Conservation (phyloP, 306 rosid species). For the Inga leiocalycina region DNA sequence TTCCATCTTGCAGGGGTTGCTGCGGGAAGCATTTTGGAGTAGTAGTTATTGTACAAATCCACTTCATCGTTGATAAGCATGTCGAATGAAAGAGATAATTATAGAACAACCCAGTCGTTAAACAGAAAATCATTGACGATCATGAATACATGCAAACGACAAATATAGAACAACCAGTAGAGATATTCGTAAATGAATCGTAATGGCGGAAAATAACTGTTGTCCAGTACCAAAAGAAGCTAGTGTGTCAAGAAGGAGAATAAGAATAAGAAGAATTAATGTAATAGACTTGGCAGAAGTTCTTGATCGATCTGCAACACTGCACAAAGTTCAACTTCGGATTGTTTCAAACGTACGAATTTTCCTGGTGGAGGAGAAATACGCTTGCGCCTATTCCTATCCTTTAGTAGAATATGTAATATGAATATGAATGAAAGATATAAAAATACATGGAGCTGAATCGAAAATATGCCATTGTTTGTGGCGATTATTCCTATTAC, state of each 20-base stretch:
- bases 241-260: too few species aligned
- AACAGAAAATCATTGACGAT: not conserved
- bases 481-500: not conserved
- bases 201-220: not conserved
- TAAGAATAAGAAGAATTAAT: too few species aligned
- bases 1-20: slow-evolving; percentile 52
- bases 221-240: too few species aligned
- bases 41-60: too few species aligned
- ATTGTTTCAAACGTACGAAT: not conserved
- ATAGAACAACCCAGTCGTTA: not conserved
- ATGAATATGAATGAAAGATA: not conserved
- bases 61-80: not conserved
- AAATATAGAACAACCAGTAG: not conserved
- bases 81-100: too few species aligned
- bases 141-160: not conserved
- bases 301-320: not conserved
- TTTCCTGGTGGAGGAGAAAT: not conserved
- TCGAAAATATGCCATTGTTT: not conserved
- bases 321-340: not conserved
- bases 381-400: not conserved
- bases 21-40: slow-evolving; percentile 60
- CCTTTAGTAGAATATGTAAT: not conserved
- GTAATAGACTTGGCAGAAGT: not conserved
- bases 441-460: not conserved
- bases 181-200: too few species aligned